Conservation (phyloP, 2,329 filamentous ascomycete genomes). For the Fusarium sterilihyphosum region DNA sequence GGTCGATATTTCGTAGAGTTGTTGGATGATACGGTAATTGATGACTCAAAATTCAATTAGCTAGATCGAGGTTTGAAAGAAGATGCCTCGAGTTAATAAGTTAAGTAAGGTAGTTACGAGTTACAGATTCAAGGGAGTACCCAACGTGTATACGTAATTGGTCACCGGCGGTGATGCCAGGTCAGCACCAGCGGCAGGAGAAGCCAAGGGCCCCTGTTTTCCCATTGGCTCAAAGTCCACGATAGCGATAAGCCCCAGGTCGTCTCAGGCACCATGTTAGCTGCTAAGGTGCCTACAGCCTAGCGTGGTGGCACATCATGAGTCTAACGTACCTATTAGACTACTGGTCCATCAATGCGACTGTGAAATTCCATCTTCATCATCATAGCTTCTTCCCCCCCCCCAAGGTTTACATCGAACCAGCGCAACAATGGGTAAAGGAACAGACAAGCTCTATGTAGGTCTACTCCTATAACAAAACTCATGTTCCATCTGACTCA, state of each 20-base stretch:
- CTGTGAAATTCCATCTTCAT: slow-evolving; percentile 23
- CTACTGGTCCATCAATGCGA: background rate
- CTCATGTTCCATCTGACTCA: background rate
- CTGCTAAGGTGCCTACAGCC: background rate
- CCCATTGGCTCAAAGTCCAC: slow-evolving; percentile 16
- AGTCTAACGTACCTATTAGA: background rate
- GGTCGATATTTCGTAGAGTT: background rate
- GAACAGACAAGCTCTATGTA: slow-evolving; percentile 59
- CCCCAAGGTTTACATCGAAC: background rate
- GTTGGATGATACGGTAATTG: background rate
- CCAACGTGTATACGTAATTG: slow-evolving; percentile 43
- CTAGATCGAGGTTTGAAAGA: slow-evolving; percentile 5
- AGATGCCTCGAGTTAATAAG: slow-evolving; percentile 16
- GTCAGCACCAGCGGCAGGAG: slow-evolving; percentile 33
- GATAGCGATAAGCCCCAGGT: slow-evolving; percentile 36
- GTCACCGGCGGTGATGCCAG: slow-evolving; percentile 41
- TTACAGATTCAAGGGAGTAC: slow-evolving; percentile 30
- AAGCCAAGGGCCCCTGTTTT: slow-evolving; percentile 1
- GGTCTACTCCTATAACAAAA: background rate
- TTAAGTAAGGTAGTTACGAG: background rate
- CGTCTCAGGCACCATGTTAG: slow-evolving; percentile 24
- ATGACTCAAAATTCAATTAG: background rate
- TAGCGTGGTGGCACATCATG: slow-evolving; percentile 30
- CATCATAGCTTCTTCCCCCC: slow-evolving; percentile 12
- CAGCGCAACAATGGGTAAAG: slow-evolving; percentile 51